Conservation (phyloP, 306 rosid genomes). For the Nissolia schottii region DNA sequence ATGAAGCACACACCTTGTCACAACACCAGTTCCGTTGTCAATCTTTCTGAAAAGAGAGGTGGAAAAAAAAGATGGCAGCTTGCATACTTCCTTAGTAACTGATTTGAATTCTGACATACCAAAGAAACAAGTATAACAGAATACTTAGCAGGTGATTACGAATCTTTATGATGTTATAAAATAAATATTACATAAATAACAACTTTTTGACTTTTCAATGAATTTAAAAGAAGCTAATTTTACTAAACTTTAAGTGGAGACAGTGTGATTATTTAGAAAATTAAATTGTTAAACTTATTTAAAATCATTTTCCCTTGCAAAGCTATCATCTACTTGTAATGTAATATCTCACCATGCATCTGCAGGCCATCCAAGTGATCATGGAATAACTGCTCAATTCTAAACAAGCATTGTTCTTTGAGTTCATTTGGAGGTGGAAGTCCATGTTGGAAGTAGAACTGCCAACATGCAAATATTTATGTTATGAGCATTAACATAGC, state of each 20-base stretch:
- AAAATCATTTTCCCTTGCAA: conserved; percentile 13
- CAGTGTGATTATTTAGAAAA: conserved; percentile 9
- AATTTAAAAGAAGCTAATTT: conserved; percentile 3
- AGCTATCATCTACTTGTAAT: conserved; percentile 24
- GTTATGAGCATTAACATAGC: conserved; percentile 22
- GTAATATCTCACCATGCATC: conserved; percentile 68
- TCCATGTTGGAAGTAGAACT: conserved; percentile 91
- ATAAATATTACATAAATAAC: background rate
- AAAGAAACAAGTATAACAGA: conserved; percentile 32
- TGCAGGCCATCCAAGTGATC: conserved; percentile 74
- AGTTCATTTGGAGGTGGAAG: conserved; percentile 74
- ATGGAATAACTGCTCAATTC: conserved; percentile 59
- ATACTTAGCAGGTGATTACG: conserved; percentile 20
- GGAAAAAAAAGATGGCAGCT: conserved; percentile 96
- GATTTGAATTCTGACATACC: conserved; percentile 74
- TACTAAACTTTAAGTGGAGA: background rate
- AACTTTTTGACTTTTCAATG: background rate
- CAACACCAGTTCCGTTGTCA: conserved; percentile 74
- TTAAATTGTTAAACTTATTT: conserved; percentile 6
- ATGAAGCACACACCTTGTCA: conserved; percentile 62
- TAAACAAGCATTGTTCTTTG: conserved; percentile 61
- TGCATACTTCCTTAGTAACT: conserved; percentile 89
- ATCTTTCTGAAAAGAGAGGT: conserved; percentile 78
- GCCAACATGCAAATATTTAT: conserved; percentile 30
- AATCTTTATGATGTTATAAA: conserved; percentile 6